These are phyloP conservation scores for Przewalskia tangutica DNA, from an alignment of 257 asterid genomes.

Conservation along the genomic window DNA sequence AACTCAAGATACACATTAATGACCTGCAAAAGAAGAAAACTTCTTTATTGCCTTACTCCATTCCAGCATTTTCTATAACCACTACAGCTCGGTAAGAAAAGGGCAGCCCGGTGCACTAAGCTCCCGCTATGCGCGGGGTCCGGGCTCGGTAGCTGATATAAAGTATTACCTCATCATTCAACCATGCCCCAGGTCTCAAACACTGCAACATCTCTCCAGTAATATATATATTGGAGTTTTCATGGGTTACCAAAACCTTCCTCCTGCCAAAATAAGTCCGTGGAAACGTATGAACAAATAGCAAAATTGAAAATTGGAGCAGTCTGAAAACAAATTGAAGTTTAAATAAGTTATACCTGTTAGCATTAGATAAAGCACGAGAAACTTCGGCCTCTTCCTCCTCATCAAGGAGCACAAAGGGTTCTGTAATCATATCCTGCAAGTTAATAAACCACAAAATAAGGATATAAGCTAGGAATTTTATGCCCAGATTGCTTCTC, in stretches of 20 bases:
- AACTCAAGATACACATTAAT: conserved; percentile 77
- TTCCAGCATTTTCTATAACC: not conserved
- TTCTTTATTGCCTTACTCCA: not conserved
- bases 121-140: no score
- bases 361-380: conserved; percentile 29
- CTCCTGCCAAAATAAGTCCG: conserved; percentile 32
- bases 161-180: conserved; percentile 79
- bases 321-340: not conserved
- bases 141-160: not conserved
- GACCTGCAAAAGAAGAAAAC: conserved; percentile 46
- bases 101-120: no score
- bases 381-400: conserved; percentile 47
- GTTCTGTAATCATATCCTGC: conserved; percentile 52
- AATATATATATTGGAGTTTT: conserved; percentile 61
- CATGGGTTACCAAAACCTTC: conserved; percentile 48
- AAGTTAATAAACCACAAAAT: conserved; percentile 11
- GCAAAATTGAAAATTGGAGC: not conserved
- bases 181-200: conserved; percentile 66
- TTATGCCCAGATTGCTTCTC: not conserved
- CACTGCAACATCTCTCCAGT: conserved; percentile 71
- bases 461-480: not conserved
- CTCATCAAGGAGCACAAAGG: conserved; percentile 52
- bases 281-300: not conserved
- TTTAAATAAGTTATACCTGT: conserved; percentile 29
- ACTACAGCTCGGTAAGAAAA: not conserved